These are phyloP conservation scores for Wallacemonas sp. DNA, from an alignment of 208 protist genomes.

Conservation along the genomic window DNA sequence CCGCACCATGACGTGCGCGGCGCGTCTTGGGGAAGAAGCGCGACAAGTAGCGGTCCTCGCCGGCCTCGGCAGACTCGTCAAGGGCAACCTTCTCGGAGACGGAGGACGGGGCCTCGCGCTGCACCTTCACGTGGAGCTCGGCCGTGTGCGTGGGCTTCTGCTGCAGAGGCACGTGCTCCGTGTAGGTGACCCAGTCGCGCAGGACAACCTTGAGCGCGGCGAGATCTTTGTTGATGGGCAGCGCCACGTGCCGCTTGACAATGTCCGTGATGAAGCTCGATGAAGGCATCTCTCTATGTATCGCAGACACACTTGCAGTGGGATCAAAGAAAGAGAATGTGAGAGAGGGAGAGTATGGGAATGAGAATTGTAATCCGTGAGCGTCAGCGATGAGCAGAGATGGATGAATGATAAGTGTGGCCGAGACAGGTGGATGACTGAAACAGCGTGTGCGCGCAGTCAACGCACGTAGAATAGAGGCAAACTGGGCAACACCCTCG, in stretches of 20 bases:
- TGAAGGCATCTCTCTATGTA: constrained; percentile 1
- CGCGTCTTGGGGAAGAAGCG: neutral
- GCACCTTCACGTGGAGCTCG: constrained; percentile 50
- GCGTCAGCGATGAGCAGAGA: too few species aligned
- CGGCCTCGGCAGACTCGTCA: too few species aligned
- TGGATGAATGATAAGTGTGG: too few species aligned
- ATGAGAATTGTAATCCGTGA: constrained; percentile 9
- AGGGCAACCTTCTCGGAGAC: neutral
- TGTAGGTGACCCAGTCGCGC: constrained; percentile 69
- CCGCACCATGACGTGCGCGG: neutral
- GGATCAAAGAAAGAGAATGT: too few species aligned
- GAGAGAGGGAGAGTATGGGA: neutral
- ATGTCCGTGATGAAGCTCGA: constrained; percentile 39
- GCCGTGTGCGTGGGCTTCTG: constrained; percentile 57
- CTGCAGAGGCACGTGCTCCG: constrained; percentile 51
- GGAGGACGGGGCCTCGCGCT: constrained; percentile 16
- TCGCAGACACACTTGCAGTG: too few species aligned
- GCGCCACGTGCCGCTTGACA: constrained; percentile 53
- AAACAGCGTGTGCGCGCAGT: too few species aligned
- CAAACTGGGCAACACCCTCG: too few species aligned
- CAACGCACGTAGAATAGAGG: too few species aligned
- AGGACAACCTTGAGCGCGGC: constrained; percentile 61
- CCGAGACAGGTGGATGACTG: neutral
- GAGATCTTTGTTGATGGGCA: constrained; percentile 55
- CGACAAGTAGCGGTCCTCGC: neutral